Percentiles rank a stretch among this genome's conserved stretches.
Evolutionary conservation across 768 basidiomycete genomes (phyloP).

Genomic region (Mrakia gelida): DNA sequence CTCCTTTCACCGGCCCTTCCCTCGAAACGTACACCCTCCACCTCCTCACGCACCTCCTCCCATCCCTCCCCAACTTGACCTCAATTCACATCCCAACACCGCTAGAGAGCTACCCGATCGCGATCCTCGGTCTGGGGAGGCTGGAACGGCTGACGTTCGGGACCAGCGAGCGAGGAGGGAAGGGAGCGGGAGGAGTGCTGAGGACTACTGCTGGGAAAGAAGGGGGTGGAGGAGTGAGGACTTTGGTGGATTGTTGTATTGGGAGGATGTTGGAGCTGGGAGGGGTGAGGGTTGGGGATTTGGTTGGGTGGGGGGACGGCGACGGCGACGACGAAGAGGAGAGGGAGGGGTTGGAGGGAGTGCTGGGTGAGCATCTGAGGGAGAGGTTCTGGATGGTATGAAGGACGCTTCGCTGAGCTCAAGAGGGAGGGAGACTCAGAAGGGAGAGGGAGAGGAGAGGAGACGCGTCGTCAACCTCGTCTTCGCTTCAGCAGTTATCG

Average conservation of each 20-base stretch:
- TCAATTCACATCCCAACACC: not conserved
- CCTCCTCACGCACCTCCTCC: constrained; percentile 7
- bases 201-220: not conserved
- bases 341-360: not conserved
- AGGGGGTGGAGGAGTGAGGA: not conserved
- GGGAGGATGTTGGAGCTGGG: not conserved
- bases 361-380: not conserved
- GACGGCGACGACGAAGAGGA: not conserved
- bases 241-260: not conserved
- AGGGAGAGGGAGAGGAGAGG: no score
- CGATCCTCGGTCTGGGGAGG: not conserved
- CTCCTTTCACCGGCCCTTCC: not conserved
- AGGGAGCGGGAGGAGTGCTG: not conserved
- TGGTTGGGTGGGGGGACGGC: not conserved
- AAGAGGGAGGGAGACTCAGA: no score
- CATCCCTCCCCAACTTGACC: not conserved
- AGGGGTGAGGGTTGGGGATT: not conserved
- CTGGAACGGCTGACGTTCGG: not conserved
- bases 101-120: not conserved
- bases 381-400: not conserved
- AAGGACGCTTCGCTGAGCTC: no score
- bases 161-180: not conserved
- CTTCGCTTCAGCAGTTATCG: no score
- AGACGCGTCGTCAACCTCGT: no score
- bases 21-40: not conserved